Evolutionary conservation across 108 stramenopile species (phyloP).

Genomic region (Discostella stelligeroides): DNA sequence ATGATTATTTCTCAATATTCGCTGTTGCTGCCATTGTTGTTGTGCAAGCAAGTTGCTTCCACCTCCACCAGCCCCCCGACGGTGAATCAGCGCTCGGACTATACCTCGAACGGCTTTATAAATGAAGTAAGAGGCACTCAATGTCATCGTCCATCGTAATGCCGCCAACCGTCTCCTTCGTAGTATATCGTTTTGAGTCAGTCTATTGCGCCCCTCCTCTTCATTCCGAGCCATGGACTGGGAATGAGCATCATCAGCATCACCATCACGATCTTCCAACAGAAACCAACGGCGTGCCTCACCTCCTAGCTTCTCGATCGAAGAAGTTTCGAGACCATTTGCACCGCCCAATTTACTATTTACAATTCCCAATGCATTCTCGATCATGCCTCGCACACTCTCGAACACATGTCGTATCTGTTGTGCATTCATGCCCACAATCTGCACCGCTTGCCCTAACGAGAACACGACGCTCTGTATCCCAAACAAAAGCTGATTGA

Average conservation of each 20-base stretch:
- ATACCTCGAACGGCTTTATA: slow-evolving; percentile 61
- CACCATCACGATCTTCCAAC: slow-evolving; percentile 31
- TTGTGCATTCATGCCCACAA: slow-evolving; percentile 86
- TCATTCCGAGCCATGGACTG: slow-evolving; percentile 14
- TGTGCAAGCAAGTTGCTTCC: slow-evolving; percentile 3
- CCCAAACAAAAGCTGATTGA: slow-evolving; percentile 77
- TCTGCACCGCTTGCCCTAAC: slow-evolving; percentile 78
- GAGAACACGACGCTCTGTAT: slow-evolving; percentile 83
- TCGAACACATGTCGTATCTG: slow-evolving; percentile 73
- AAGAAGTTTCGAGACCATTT: slow-evolving; percentile 22
- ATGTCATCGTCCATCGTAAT: slow-evolving; percentile 68
- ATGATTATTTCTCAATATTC: slow-evolving; percentile 7
- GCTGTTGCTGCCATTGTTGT: too few species aligned
- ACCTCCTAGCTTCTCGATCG: slow-evolving; percentile 48
- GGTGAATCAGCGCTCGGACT: slow-evolving; percentile 34
- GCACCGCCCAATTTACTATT: slow-evolving; percentile 58
- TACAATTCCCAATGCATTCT: slow-evolving; percentile 67
- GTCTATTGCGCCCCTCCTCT: slow-evolving; percentile 44
- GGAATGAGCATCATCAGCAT: slow-evolving; percentile 47
- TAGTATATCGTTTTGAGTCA: slow-evolving; percentile 40
- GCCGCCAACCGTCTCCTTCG: slow-evolving; percentile 64
- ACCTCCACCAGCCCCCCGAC: slow-evolving; percentile 1
- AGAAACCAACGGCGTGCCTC: slow-evolving; percentile 6
- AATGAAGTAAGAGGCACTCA: slow-evolving; percentile 57
- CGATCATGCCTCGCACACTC: slow-evolving; percentile 65